Evolutionary conservation across 495 filamentous ascomycete species (phyloP), one percentile per base, ranked within the genome.

Genomic region (Penicillium daleae): DNA sequence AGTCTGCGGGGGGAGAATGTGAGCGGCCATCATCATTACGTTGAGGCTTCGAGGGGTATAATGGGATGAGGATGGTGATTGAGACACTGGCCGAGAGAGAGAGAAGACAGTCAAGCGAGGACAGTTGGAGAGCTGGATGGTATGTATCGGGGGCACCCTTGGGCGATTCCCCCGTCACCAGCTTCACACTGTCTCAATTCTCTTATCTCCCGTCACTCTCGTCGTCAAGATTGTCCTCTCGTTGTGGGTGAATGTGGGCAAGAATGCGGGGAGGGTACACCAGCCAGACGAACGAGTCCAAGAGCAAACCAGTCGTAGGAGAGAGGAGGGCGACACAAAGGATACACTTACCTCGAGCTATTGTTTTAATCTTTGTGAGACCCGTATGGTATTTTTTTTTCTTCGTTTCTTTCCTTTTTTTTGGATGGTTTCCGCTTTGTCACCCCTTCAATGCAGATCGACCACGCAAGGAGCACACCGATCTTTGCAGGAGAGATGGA

Each of bases 1-100:
- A 57, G 75, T 57, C 66, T 72, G 72, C 37, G 70, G 61, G 69
- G 67, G 70, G 48, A 65, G 56, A 57, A 72, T 52, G 63, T 79
- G 70, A 79, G 76, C 67, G 24, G 67, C 67, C 67, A 74, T 77
- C 67, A 74, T 77, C 67, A 74, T 76, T 17, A 60, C 69, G 59
- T 37, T 60, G 37, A 62, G 29, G 39, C 17, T n/a, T 51, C 42
- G 19, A 29, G 70, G 22, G 22, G 26, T 68, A 74, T 72, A 24
- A 58, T n/a, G 55, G 56, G 24, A n/a, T 27, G 17, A 12, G 13
- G 39, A 57, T 48, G 9, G 64, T 56, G 61, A 51, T 32, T 10
- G 3, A 52, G 49, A 51, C 48, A 10, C 4, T 40, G 54, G 48
- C 48, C 21, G 51, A 59, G 56, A 68, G 58, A 61, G 70, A 44